These are phyloP conservation scores for Suhomyces kunorum DNA, from an alignment of 1,139 yeast species.

Conservation along the genomic window DNA sequence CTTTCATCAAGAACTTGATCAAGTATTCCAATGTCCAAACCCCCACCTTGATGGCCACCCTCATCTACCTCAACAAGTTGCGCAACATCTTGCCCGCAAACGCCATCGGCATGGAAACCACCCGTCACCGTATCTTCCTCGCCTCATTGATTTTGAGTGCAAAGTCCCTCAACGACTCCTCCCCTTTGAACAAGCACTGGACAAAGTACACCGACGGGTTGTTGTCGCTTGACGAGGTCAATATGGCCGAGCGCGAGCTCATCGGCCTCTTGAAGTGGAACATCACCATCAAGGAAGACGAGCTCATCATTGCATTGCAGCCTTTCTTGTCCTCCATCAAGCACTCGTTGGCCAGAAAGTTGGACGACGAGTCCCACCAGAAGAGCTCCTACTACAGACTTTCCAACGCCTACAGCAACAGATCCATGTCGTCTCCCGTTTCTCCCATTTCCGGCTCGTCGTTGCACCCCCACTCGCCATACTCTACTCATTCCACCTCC, in stretches of 20 bases:
- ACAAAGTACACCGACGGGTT: conserved; percentile 86
- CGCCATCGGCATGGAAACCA: conserved; percentile 91
- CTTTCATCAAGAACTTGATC: conserved; percentile 72
- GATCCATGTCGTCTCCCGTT: conserved; percentile 15
- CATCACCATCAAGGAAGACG: conserved; percentile 65
- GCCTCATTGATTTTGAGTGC: conserved; percentile 89
- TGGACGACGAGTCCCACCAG: conserved; percentile 34
- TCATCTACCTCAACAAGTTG: conserved; percentile 77
- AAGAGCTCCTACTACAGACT: conserved; percentile 43
- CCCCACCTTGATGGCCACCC: conserved; percentile 89
- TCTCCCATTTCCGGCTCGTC: conserved; percentile 19
- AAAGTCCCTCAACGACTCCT: conserved; percentile 86
- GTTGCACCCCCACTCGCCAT: conserved; percentile 16
- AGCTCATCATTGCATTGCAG: conserved; percentile 65
- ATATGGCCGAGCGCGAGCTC: conserved; percentile 87
- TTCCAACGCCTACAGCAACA: conserved; percentile 28
- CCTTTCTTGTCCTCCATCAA: conserved; percentile 79
- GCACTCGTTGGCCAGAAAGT: conserved; percentile 26
- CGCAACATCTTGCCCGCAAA: conserved; percentile 79
- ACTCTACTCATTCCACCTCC: conserved; percentile 13
- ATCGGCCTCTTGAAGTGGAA: conserved; percentile 84
- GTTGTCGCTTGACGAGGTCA: conserved; percentile 73
- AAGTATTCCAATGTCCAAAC: conserved; percentile 88
- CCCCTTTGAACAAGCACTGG: conserved; percentile 97
- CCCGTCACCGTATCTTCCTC: conserved; percentile 87